Evolutionary conservation across 192 early-diverging fungal species (phyloP), one percentile per base, ranked within the genome.

Genomic region (Umbelopsis ramanniana): DNA sequence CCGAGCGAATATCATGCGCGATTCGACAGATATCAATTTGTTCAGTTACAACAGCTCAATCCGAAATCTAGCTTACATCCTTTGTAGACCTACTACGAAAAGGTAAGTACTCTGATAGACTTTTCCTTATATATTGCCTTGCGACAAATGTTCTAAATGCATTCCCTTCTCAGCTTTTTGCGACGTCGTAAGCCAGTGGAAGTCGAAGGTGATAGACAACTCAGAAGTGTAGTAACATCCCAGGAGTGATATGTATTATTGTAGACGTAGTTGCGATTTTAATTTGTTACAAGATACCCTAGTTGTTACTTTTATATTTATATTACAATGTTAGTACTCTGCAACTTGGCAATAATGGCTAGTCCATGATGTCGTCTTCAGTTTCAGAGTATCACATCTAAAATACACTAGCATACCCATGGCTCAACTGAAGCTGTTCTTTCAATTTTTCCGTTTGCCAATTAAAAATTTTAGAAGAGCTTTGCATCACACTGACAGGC

Each of bases 1-100:
- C 63, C 78, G 85, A 29, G 79, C 79, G 7, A 77, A 79, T 35
- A 74, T 80, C 47, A 73, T 74, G 74, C 45, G 79, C 19, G 66
- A 81, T 23, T 68, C 79, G 70, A 60, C 70, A 22, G 76, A 70
- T 24, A 71, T 76, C 10, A 83, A 85, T 54, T 84, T 81, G 6
- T 89, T 85, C 72, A 86, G 84, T 57, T 79, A 71, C 35, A 82
- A 83, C 8, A 83, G 73, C 47, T 38, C 75, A 4, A 66, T 73
- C 46, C 47, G 33, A 46, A 90, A 91, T 74, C 81, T 85, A 50
- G 45, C 72, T 14, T 86, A 83, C 70, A 82, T 89, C 14, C 69
- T 90, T 15, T 91, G 85, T 69, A 68, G 86, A 29, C 83, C 82
- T 26, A 74, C 78, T 6, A 79, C 82, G 14, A 72, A 75, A 40